Evolutionary conservation across 441 rosid species (phyloP), one percentile per base, ranked within the genome.

Genomic region (Populus hybrid): DNA sequence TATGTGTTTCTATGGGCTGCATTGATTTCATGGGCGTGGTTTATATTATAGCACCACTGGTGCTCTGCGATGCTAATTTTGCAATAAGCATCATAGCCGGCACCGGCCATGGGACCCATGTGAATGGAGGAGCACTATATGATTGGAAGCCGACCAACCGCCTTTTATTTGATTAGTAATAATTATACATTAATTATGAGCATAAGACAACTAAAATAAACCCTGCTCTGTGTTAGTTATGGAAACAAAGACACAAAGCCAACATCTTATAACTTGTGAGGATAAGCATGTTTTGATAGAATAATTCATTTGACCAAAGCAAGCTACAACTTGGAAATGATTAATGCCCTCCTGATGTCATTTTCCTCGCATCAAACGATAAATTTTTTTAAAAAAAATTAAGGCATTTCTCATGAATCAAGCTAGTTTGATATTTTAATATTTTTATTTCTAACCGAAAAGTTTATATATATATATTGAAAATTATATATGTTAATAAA

Each of bases 111-210:
- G 87, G 91, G 88, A 14, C 86, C 91, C 45, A 35, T 31, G 67
- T 77, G 64, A 67, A 35, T 18, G 81, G n/a, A 20, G 28, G 59
- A 74, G 80, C 68, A 63, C 35, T 33, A 20, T 29, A 28, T 74
- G 31, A 79, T 83, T 85, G 87, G 86, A 72, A 20, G 87, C 93
- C 88, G 87, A 86, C 94, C 89, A 86, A 86, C 92, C 90, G 89
- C 82, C 90, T 72, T 72, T 77, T 29, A 33, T 80, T 72, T 78
- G 83, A 79, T 85, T 76, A 82, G 83, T 76, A 38, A 56, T 65
- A 20, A 53, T 4, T 31, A 31, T 24, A 53, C 81, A 83, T 9
- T 59, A 59, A n/a, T 89, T 83, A 90, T 83, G 86, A 76, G 80
- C 81, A 71, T 71, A 61, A 80, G 88, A 84, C 88, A 83, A 75